A percentile compares a stretch with the other conserved stretches of the same genome.
These are phyloP conservation scores for Pseudopyricularia cyperi DNA, from an alignment of 2,329 filamentous ascomycete species.

Conservation along the genomic window DNA sequence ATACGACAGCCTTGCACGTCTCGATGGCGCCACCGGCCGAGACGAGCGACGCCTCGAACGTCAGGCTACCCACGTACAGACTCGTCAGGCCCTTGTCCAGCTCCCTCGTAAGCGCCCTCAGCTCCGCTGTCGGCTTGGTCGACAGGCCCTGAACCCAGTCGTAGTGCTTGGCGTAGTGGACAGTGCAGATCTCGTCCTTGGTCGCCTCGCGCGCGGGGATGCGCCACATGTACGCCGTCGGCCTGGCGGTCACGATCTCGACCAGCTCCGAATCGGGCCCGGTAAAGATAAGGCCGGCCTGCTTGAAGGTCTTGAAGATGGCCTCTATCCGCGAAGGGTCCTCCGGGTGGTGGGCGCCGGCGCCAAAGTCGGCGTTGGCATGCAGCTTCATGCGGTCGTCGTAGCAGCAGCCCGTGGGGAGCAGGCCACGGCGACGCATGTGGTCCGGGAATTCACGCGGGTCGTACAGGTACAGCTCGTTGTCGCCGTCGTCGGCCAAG, in stretches of 20 bases:
- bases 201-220: conserved; percentile 71
- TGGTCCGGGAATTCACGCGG: conserved; percentile 16
- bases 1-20: conserved; percentile 82
- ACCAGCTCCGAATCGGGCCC: conserved; percentile 42
- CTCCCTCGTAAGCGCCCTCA: conserved; percentile 51
- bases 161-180: conserved; percentile 68
- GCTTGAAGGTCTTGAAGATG: conserved; percentile 82
- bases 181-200: conserved; percentile 63
- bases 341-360: conserved; percentile 77
- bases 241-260: conserved; percentile 35
- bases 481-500: conserved; percentile 13
- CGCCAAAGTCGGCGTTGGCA: conserved; percentile 65
- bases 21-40: conserved; percentile 92
- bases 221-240: conserved; percentile 55
- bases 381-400: conserved; percentile 95
- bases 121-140: conserved; percentile 43
- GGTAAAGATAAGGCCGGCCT: conserved; percentile 61
- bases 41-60: conserved; percentile 66
- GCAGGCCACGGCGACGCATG: conserved; percentile 30
- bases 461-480: conserved; percentile 22
- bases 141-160: conserved; percentile 57
- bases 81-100: conserved; percentile 58
- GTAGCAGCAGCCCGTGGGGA: conserved; percentile 72
- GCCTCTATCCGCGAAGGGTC: conserved; percentile 85
- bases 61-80: conserved; percentile 72